phyloP scores from a whole-genome alignment of 352 stramenopile species.

The Globisporangium yorkense region DNA sequence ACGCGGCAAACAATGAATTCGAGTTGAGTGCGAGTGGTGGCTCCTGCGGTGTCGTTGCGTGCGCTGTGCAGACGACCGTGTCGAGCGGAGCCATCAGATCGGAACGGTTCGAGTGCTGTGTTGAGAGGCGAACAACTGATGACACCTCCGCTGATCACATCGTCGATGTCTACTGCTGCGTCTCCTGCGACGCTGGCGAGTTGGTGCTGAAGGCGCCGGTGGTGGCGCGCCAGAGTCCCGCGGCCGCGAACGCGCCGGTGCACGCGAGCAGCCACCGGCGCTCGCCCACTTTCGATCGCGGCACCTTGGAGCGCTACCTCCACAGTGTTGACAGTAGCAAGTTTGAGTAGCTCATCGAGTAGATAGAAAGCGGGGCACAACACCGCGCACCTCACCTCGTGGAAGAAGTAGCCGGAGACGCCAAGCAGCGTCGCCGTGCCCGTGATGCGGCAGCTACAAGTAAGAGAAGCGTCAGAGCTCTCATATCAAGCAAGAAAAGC shows the following conservation, averaged over 20 bases:
- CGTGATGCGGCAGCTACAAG: no score
- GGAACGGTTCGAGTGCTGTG: no score
- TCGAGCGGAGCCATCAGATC: no score
- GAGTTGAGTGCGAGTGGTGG: neutral
- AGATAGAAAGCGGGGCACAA: neutral
- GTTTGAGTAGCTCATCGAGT: neutral
- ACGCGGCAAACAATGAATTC: conserved; percentile 1
- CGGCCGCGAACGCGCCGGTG: conserved; percentile 35
- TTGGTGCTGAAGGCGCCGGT: conserved; percentile 29
- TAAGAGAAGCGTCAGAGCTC: no score
- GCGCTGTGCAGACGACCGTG: neutral
- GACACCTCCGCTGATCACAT: no score
- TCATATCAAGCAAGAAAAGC: no score
- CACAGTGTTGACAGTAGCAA: neutral
- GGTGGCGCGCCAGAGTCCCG: conserved; percentile 46
- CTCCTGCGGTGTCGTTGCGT: neutral
- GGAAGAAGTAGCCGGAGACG: conserved; percentile 48
- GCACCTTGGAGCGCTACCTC: conserved; percentile 36
- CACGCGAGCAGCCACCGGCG: conserved; percentile 55
- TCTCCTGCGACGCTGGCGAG: neutral
- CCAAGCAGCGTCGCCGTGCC: conserved; percentile 46
- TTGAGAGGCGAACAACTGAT: no score
- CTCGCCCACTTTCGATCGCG: conserved; percentile 32
- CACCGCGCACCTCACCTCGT: conserved; percentile 23
- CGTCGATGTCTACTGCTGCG: neutral